These are phyloP conservation scores for Penicillium sp. DNA, from an alignment of 2,329 filamentous ascomycete species.

Conservation along the genomic window DNA sequence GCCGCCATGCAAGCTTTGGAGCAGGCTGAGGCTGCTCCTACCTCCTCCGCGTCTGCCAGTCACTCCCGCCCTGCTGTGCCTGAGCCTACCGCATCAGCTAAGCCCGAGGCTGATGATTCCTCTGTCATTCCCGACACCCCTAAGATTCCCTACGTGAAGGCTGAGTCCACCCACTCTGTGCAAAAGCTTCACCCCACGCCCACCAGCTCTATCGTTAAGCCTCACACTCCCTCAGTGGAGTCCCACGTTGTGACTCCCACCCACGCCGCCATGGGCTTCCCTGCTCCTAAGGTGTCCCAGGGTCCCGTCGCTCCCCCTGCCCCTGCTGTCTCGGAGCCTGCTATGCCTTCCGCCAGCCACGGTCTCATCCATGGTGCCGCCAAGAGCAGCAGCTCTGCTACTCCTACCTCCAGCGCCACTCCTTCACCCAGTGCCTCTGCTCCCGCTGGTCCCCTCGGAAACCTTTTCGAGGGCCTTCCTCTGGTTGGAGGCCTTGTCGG, in stretches of 20 bases:
- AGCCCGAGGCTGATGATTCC: neutral
- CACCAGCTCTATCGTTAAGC: neutral
- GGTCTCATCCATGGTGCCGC: neutral
- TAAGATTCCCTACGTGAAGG: neutral
- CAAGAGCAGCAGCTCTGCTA: constrained; percentile 8
- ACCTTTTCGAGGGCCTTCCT: constrained; percentile 1
- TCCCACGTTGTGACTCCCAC: neutral
- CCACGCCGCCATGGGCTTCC: constrained; percentile 2
- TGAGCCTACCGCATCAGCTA: neutral
- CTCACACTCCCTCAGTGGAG: neutral
- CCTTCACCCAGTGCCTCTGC: constrained; percentile 7
- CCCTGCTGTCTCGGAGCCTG: neutral
- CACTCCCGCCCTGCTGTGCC: too few relatives aligned
- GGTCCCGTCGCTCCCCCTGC: neutral
- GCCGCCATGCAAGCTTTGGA: constrained; percentile 18
- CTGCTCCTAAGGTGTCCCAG: constrained; percentile 4
- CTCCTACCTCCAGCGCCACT: constrained; percentile 10
- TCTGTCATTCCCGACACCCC: neutral
- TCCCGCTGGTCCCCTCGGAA: neutral
- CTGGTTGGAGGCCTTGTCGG: constrained; percentile 10
- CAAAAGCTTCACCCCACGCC: neutral
- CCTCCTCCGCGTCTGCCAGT: neutral
- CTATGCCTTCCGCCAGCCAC: neutral
- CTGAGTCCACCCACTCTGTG: neutral
- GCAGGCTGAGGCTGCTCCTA: constrained; percentile 8